Evolutionary conservation across 2,329 filamentous ascomycete genomes (phyloP).

Genomic region (Alternaria novae-zelandiae): DNA sequence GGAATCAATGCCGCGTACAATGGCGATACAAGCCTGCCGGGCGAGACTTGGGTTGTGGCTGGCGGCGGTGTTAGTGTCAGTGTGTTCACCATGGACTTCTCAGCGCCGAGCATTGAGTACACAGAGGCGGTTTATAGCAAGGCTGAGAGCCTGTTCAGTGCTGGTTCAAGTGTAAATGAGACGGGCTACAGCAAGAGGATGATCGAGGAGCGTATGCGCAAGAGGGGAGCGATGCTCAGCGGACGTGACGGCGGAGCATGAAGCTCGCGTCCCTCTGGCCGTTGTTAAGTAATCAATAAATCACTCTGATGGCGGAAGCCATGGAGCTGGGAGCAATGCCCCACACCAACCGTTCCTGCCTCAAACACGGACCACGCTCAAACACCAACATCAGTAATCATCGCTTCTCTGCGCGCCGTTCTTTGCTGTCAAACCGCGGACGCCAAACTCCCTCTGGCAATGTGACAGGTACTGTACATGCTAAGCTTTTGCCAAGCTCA

Average conservation of each 20-base stretch:
- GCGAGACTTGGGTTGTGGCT: constrained; percentile 58
- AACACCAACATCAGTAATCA: not conserved
- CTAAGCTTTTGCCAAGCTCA: constrained; percentile 30
- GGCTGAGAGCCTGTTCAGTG: constrained; percentile 16
- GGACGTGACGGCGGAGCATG: constrained; percentile 7
- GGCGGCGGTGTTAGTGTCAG: constrained; percentile 53
- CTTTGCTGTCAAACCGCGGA: not conserved
- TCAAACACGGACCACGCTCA: not conserved
- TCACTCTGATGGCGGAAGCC: not conserved
- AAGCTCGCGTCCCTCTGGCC: not conserved
- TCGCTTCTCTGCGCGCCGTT: not conserved
- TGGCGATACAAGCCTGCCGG: constrained; percentile 58
- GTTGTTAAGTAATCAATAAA: constrained; percentile 6
- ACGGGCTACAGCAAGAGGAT: constrained; percentile 27
- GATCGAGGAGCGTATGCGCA: constrained; percentile 24
- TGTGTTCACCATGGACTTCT: constrained; percentile 60
- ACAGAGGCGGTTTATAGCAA: constrained; percentile 29
- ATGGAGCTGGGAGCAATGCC: not conserved
- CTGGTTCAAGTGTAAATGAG: not conserved
- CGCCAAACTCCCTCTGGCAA: constrained; percentile 1
- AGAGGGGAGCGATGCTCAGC: constrained; percentile 17
- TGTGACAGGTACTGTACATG: constrained; percentile 16
- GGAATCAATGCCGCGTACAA: constrained; percentile 60
- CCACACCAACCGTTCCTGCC: not conserved
- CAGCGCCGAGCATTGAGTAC: constrained; percentile 51